Conservation (phyloP, 345 rosid species). For the Sapria himalayana region DNA sequence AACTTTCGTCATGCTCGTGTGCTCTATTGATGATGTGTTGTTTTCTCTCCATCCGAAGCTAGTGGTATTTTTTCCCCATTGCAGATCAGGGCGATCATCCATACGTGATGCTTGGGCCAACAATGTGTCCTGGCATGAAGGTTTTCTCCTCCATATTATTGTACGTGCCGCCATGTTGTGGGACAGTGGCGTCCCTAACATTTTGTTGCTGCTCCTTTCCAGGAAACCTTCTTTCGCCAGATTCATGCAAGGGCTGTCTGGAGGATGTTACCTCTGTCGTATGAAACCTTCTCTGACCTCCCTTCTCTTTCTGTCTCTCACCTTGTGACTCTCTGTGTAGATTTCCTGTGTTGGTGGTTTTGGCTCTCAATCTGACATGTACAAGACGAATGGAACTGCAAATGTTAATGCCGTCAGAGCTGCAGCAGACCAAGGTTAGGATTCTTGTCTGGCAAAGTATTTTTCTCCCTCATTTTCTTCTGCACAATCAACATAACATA, state of each 20-base stretch:
- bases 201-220: constrained; percentile 6
- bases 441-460: background rate
- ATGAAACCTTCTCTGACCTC: constrained; percentile 12
- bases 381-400: constrained; percentile 89
- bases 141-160: constrained; percentile 16
- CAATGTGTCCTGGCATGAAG: constrained; percentile 70
- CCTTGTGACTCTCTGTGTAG: constrained; percentile 15
- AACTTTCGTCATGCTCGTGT: too few relatives aligned
- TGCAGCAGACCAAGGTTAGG: constrained; percentile 68
- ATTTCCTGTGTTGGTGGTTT: constrained; percentile 91
- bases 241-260: constrained; percentile 67
- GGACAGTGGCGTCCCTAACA: constrained; percentile 4
- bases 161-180: background rate
- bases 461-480: background rate
- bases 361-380: constrained; percentile 86
- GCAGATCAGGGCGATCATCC: constrained; percentile 71
- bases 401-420: constrained; percentile 83
- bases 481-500: too few relatives aligned
- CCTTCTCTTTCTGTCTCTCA: background rate
- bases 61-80: too few relatives aligned
- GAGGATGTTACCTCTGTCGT: constrained; percentile 75
- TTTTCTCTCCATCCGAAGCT: too few relatives aligned
- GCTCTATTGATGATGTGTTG: too few relatives aligned
- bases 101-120: constrained; percentile 59
- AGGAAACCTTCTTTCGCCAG: constrained; percentile 74